phyloP scores from a whole-genome alignment of 2,329 filamentous ascomycete genomes.

The Dothideomycetes sp. region DNA sequence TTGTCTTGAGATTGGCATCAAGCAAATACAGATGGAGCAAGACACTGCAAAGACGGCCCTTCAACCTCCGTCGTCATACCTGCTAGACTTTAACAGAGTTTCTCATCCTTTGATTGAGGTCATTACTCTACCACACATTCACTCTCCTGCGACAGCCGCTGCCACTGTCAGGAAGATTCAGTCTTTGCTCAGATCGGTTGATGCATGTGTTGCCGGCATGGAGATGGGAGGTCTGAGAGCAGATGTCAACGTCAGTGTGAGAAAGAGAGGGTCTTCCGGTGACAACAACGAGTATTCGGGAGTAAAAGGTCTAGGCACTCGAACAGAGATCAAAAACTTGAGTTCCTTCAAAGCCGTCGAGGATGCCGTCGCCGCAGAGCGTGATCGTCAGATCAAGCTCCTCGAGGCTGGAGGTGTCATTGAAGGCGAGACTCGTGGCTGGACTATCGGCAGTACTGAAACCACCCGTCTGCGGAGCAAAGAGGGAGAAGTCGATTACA shows the following conservation, averaged over 20 bases:
- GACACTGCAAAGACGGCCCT: slow-evolving; percentile 92
- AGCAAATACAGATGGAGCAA: slow-evolving; percentile 94
- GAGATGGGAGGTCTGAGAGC: slow-evolving; percentile 83
- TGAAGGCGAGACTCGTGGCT: slow-evolving; percentile 83
- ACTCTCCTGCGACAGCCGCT: slow-evolving; percentile 77
- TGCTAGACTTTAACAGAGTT: slow-evolving; percentile 90
- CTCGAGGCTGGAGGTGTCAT: slow-evolving; percentile 67
- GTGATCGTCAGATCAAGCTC: slow-evolving; percentile 75
- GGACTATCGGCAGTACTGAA: slow-evolving; percentile 75
- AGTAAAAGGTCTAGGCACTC: slow-evolving; percentile 61
- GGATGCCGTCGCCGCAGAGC: slow-evolving; percentile 85
- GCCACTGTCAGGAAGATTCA: slow-evolving; percentile 86
- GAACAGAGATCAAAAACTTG: slow-evolving; percentile 96
- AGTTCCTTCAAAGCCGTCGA: slow-evolving; percentile 92
- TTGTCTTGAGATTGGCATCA: slow-evolving; percentile 64
- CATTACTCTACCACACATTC: slow-evolving; percentile 83
- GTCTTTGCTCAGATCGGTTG: slow-evolving; percentile 64
- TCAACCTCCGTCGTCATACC: slow-evolving; percentile 61
- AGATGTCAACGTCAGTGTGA: slow-evolving; percentile 91
- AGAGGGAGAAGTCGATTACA: slow-evolving; percentile 93
- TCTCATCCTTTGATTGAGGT: slow-evolving; percentile 89
- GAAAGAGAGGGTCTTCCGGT: slow-evolving; percentile 38
- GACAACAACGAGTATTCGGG: slow-evolving; percentile 45
- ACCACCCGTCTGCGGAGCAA: slow-evolving; percentile 80
- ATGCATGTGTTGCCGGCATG: slow-evolving; percentile 86